Evolutionary conservation across 495 filamentous ascomycete species (phyloP).

Genomic region (Rusavskia elegans): DNA sequence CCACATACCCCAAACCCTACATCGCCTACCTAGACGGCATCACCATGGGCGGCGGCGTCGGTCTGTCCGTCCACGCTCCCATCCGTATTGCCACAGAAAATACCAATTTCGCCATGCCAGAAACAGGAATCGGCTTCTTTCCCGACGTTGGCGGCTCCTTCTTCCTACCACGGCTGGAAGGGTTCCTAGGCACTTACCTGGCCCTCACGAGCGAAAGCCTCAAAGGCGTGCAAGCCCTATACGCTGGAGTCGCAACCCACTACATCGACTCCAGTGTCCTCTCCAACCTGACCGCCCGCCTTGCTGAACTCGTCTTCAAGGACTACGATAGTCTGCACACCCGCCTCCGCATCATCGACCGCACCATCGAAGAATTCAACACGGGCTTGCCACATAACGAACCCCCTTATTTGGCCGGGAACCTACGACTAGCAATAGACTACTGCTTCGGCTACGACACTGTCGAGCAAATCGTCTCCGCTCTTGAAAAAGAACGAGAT

Average conservation of each 20-base stretch:
- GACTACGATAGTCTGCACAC: conserved; percentile 47
- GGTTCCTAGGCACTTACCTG: conserved; percentile 72
- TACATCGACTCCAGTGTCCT: conserved; percentile 83
- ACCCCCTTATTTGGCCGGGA: conserved; percentile 37
- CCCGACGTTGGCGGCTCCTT: conserved; percentile 93
- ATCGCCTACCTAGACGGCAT: conserved; percentile 95
- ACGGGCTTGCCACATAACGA: conserved; percentile 64
- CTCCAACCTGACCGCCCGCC: conserved; percentile 60
- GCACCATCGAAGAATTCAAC: conserved; percentile 79
- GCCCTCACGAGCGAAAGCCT: conserved; percentile 73
- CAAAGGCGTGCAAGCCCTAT: conserved; percentile 66
- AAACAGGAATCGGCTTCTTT: conserved; percentile 96
- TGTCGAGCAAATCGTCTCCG: conserved; percentile 51
- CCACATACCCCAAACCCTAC: conserved; percentile 87
- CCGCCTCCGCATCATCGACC: conserved; percentile 56
- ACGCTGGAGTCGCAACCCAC: conserved; percentile 77
- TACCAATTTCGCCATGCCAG: conserved; percentile 93
- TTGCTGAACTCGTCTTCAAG: conserved; percentile 75
- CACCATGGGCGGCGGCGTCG: conserved; percentile 96
- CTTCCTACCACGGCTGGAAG: conserved; percentile 81
- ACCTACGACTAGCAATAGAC: conserved; percentile 64
- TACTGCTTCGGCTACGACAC: conserved; percentile 54
- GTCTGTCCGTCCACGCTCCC: conserved; percentile 83
- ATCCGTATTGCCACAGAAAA: conserved; percentile 93
- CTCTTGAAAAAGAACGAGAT: conserved; percentile 42